Evolutionary conservation across 805 yeast genomes (phyloP).

Genomic region (Wickerhamomyces canadensis): DNA sequence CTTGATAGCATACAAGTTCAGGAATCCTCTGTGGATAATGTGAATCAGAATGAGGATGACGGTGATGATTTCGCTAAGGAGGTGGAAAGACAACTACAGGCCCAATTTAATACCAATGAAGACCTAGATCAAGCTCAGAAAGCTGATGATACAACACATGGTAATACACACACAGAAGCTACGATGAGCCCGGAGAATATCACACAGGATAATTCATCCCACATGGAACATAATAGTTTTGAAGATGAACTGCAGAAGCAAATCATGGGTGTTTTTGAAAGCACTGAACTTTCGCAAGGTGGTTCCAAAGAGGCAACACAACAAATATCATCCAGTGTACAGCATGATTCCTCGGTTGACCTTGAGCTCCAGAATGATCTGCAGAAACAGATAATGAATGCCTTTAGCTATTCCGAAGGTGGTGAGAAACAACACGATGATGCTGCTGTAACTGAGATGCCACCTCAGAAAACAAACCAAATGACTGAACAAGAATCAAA

Average conservation of each 20-base stretch:
- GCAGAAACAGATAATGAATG: conserved; percentile 21
- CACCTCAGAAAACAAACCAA: too few species aligned
- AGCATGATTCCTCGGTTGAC: background rate
- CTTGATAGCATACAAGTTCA: too few species aligned
- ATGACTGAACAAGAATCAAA: too few species aligned
- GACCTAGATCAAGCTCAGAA: conserved; percentile 7
- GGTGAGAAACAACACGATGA: conserved; percentile 1
- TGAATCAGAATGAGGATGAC: too few species aligned
- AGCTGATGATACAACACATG: background rate
- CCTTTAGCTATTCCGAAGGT: conserved; percentile 9
- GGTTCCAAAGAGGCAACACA: too few species aligned
- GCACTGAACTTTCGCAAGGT: background rate
- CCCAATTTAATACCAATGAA: conserved; percentile 12
- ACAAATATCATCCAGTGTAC: too few species aligned
- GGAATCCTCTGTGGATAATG: too few species aligned
- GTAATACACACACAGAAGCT: too few species aligned
- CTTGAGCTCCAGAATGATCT: conserved; percentile 17
- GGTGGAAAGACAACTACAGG: conserved; percentile 21
- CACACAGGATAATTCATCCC: too few species aligned
- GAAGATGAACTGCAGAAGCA: conserved; percentile 14
- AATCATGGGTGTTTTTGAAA: conserved; percentile 15
- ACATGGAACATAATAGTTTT: conserved; percentile 7
- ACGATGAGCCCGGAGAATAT: too few species aligned
- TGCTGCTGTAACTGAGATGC: background rate
- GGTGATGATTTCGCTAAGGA: conserved; percentile 24